Evolutionary conservation across 768 basidiomycete genomes (phyloP), one percentile per base, ranked within the genome.

Genomic region (Calocybe cyanea): DNA sequence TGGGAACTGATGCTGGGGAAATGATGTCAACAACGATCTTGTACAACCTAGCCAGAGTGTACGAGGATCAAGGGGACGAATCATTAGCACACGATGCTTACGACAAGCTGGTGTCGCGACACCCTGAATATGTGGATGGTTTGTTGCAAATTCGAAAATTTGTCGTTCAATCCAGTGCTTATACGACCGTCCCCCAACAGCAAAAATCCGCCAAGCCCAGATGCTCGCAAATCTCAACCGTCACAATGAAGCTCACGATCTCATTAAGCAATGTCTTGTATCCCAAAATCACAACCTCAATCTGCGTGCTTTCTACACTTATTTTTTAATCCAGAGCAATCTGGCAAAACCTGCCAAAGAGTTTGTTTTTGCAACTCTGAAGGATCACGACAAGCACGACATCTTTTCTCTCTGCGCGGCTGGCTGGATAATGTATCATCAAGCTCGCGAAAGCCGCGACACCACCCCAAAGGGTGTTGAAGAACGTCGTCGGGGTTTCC

Each of bases 111-210:
- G 65, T 97, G 28, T 69, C 80, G n/a, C 76, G 87, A 43, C 95
- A 98, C 71, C 92, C 94, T 1, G 96, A 98, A 66, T 97, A 95
- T 60, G 79, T 93, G 18, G 95, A 97, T 60, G 95, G 94, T 95
- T 54, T 38, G 86, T 70, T 24, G n/a, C 37, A 41, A 21, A 6
- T 17, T n/a, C n/a, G n/a, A n/a, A n/a, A n/a, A 6, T 21, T 34
- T 30, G 25, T 28, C 5, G 11, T 28, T 5, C 25, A 28, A 43
- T 33, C 11, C n/a, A 25, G 15, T 31, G 39, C 7, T 48, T 37
- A 32, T 35, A 48, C 35, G 10, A 33, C 33, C 15, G 35, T 43
- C 34, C 6, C 7, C 34, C 7, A n/a, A 34, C 56, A 98, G 95
- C 94, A 53, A 98, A 98, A 71, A 80, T 95, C 35, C 85, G 95